These are phyloP conservation scores for Raphanus hybrid DNA, from an alignment of 441 rosid genomes.

Conservation along the genomic window DNA sequence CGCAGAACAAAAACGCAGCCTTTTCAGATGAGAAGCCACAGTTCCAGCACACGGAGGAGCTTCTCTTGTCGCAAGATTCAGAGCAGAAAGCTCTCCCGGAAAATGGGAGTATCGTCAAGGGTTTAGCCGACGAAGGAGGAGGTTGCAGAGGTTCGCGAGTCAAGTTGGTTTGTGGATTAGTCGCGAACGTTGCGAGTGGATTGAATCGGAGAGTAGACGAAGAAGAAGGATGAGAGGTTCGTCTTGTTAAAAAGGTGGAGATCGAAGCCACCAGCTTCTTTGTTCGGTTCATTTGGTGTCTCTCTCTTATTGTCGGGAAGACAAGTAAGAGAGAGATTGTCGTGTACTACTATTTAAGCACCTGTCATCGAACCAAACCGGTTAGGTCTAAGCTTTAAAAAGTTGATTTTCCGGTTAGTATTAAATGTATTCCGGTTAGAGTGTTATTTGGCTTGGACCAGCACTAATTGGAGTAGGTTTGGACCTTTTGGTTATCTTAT, in stretches of 20 bases:
- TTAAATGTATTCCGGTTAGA: not conserved
- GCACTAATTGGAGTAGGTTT: not conserved
- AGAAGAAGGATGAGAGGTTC: slow-evolving; percentile 35
- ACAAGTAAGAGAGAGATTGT: not conserved
- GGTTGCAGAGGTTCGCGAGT: slow-evolving; percentile 33
- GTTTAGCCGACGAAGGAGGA: slow-evolving; percentile 7
- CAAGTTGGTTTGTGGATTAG: slow-evolving; percentile 19
- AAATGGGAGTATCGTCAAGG: slow-evolving; percentile 24
- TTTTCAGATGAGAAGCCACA: slow-evolving; percentile 50
- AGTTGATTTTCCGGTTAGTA: not conserved
- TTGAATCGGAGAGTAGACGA: slow-evolving; percentile 16
- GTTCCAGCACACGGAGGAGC: slow-evolving; percentile 67
- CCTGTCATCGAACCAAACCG: not conserved
- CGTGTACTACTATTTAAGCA: not conserved
- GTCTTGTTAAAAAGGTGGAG: slow-evolving; percentile 37
- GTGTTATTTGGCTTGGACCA: not conserved
- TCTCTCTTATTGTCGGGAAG: not conserved
- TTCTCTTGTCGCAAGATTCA: slow-evolving; percentile 30
- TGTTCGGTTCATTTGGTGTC: slow-evolving; percentile 47
- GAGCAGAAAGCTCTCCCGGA: slow-evolving; percentile 48
- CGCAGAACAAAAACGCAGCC: slow-evolving; percentile 67
- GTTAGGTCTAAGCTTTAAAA: not conserved
- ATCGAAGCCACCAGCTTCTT: slow-evolving; percentile 48
- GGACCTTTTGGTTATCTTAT: no score
- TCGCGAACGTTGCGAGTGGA: slow-evolving; percentile 10